phyloP scores from a whole-genome alignment of 495 filamentous ascomycete genomes.

The Hyaloscypha hepaticicola region DNA sequence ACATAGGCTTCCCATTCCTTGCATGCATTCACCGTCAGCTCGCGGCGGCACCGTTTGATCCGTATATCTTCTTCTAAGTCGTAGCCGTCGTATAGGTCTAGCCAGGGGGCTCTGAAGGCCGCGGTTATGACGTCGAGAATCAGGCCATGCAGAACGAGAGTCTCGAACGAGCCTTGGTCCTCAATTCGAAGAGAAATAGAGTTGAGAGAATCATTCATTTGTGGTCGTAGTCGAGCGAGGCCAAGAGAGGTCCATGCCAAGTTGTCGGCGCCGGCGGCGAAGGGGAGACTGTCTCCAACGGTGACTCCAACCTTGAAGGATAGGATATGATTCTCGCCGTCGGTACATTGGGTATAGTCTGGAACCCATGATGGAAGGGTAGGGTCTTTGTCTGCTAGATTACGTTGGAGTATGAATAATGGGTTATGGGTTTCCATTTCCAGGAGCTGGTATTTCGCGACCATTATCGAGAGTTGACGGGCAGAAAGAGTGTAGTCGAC shows the following conservation, averaged over 20 bases:
- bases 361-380: neutral
- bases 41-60: neutral
- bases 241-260: neutral
- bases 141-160: neutral
- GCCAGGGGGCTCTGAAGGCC: neutral
- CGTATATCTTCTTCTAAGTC: neutral
- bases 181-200: neutral
- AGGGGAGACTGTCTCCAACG: no score
- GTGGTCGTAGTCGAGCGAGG: neutral
- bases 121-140: neutral
- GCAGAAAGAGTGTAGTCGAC: neutral
- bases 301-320: neutral
- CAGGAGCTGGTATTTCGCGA: neutral
- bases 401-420: neutral
- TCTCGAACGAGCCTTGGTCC: neutral
- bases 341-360: neutral
- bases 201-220: neutral
- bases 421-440: neutral
- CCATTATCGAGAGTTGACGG: neutral
- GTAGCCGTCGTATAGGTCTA: neutral
- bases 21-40: neutral
- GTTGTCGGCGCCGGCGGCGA: neutral
- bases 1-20: neutral
- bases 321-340: neutral
- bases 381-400: neutral